Evolutionary conservation across 441 rosid genomes (phyloP), one percentile per base, ranked within the genome.

Genomic region (Pelargonium citronellum): DNA sequence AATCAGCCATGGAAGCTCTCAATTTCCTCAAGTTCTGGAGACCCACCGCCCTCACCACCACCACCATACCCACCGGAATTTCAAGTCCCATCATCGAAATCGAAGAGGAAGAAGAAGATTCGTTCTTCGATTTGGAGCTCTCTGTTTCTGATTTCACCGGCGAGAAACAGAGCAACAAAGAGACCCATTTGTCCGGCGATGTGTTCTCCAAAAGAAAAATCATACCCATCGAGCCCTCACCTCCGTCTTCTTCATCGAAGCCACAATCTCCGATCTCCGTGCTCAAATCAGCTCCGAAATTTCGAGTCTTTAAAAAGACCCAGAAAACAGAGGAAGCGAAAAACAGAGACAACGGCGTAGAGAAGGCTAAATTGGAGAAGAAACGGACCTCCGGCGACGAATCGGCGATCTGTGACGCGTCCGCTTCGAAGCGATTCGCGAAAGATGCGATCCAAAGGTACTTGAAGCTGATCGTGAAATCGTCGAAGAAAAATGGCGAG

Each of bases 1-100:
- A 49, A 62, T 22, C 58, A 22, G 7, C 68, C 20, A 83, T 90
- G 97, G 96, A 88, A 80, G 86, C 91, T 69, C 88, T 87, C 13
- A 75, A 71, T 78, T 85, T 88, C 80, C 83, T 87, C 74, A 88
- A 74, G 79, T 80, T 81, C 69, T 84, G 90, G 91, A 80, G 75
- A 27, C 30, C 30, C 30, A 27, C 30, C 30, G 30, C 30, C 30
- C 30, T 27, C 30, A 27, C 80, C 70, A 71, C 74, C 67, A 19
- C 66, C 63, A 51, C n/a, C n/a, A n/a, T 34, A 34, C 55, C 58
- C 63, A 16, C 11, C 22, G 4, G 5, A 4, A 30, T 30, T 9
- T 16, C 20, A 9, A 65, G 1, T n/a, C 47, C 49, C 1, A 37
- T 41, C 0, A 13, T 34, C 37, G 39, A 64, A 24, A 19, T 22